Conservation (phyloP, 441 rosid genomes). For the Biscutella laevigata region DNA sequence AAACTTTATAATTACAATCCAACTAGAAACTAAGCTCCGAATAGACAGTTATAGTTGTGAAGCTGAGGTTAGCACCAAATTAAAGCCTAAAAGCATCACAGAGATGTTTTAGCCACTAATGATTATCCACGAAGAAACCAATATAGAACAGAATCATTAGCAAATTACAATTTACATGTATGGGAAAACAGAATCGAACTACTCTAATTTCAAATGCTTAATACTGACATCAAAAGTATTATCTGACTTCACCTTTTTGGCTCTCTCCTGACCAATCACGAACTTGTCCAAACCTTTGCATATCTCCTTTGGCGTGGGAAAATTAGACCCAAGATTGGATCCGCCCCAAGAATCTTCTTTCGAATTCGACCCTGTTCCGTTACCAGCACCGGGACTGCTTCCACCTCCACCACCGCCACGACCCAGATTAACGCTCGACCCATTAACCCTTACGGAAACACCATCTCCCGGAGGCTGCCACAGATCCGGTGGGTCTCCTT, state of each 20-base stretch:
- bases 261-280: slow-evolving; percentile 88
- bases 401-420: slow-evolving; percentile 40
- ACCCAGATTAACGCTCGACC: slow-evolving; percentile 29
- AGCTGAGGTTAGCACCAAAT: not conserved
- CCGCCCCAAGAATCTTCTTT: slow-evolving; percentile 87
- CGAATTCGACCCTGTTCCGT: slow-evolving; percentile 40
- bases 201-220: not conserved
- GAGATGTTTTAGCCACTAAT: not conserved
- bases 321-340: slow-evolving; percentile 69
- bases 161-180: not conserved
- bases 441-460: slow-evolving; percentile 42
- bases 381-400: slow-evolving; percentile 31
- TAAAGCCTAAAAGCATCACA: not conserved
- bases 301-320: slow-evolving; percentile 90
- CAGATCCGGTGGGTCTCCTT: slow-evolving; percentile 94
- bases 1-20: not conserved
- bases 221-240: not conserved
- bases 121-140: not conserved
- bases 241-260: slow-evolving; percentile 61
- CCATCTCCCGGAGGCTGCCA: slow-evolving; percentile 98
- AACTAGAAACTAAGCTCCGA: not conserved
- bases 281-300: slow-evolving; percentile 82
- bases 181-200: not conserved
- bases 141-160: not conserved
- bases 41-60: not conserved